phyloP scores from a whole-genome alignment of 176 grass and related monocot genomes.

The Hsuehochloa calcarea region DNA sequence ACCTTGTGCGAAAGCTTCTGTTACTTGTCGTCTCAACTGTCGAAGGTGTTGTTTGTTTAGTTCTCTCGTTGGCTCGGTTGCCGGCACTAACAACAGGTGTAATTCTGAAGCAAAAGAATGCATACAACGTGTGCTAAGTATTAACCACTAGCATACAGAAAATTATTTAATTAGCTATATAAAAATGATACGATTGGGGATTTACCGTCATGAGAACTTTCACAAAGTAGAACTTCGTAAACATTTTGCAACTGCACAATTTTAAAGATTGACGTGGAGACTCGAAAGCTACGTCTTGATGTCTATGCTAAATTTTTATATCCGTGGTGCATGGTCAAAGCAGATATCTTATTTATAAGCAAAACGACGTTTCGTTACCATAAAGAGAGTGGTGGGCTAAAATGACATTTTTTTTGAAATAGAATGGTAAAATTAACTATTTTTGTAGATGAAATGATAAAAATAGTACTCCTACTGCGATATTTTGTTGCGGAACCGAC shows the following conservation, averaged over 20 bases:
- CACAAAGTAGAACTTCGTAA: not conserved
- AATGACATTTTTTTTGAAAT: too few species aligned
- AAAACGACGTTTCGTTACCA: not conserved
- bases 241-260: not conserved
- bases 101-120: not conserved
- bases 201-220: not conserved
- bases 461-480: too few species aligned
- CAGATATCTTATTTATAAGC: not conserved
- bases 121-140: not conserved
- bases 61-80: not conserved
- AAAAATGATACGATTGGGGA: too few species aligned
- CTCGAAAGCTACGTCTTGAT: not conserved
- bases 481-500: too few species aligned
- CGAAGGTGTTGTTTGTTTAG: not conserved
- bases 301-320: not conserved
- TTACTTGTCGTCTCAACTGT: not conserved
- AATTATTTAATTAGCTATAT: not conserved
- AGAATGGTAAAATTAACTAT: too few species aligned
- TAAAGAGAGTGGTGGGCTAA: too few species aligned
- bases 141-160: not conserved
- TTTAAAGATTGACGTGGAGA: not conserved
- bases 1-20: not conserved
- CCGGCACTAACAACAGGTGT: not conserved
- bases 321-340: not conserved
- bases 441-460: too few species aligned